These are phyloP conservation scores for Russula griseocarnosa DNA, from an alignment of 768 basidiomycete species.

Conservation along the genomic window DNA sequence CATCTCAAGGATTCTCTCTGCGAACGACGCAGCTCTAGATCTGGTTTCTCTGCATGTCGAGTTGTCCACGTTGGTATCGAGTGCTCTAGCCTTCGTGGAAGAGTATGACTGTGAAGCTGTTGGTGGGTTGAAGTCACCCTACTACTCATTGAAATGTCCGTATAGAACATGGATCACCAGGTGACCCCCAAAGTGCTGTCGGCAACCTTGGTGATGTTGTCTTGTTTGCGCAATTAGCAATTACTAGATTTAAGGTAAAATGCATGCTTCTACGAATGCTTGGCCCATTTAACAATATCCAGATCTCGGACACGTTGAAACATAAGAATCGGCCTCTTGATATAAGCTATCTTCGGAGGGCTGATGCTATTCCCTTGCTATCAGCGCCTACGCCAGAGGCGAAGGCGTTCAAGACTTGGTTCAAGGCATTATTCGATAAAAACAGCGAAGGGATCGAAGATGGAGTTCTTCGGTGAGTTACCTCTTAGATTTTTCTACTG, in stretches of 20 bases:
- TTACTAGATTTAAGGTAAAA: conserved; percentile 61
- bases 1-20: conserved; percentile 62
- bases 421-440: conserved; percentile 72
- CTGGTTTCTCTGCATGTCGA: conserved; percentile 64
- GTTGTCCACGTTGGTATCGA: conserved; percentile 60
- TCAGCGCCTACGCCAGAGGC: conserved; percentile 44
- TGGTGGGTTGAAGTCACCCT: conserved; percentile 45
- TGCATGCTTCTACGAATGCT: background rate
- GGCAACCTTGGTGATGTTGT: conserved; percentile 77
- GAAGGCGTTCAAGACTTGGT: conserved; percentile 49
- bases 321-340: conserved; percentile 46
- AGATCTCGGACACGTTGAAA: conserved; percentile 53
- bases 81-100: conserved; percentile 58
- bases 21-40: conserved; percentile 57
- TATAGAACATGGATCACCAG: conserved; percentile 37
- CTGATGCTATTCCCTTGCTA: conserved; percentile 41
- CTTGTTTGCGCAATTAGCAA: conserved; percentile 61
- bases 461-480: conserved; percentile 45
- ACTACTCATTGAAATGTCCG: background rate
- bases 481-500: background rate
- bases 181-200: conserved; percentile 80
- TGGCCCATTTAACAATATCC: background rate
- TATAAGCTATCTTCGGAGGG: conserved; percentile 48
- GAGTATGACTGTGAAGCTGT: conserved; percentile 78
- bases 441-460: conserved; percentile 82